Conservation (phyloP, 495 filamentous ascomycete genomes). For the Cryomyces minteri region DNA sequence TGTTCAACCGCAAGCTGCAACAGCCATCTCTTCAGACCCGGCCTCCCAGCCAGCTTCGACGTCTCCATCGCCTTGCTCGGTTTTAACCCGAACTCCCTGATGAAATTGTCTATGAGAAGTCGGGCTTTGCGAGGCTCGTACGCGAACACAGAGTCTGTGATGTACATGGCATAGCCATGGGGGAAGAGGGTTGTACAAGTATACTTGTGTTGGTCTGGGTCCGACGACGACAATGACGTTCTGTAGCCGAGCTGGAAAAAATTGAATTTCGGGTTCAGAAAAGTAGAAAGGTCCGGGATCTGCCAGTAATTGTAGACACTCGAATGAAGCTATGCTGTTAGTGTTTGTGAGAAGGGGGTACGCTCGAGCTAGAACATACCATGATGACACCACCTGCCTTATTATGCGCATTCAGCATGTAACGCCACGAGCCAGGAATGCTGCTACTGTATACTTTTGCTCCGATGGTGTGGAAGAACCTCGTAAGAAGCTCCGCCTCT, state of each 20-base stretch:
- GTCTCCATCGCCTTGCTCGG: background rate
- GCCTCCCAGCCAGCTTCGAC: background rate
- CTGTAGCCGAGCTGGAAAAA: background rate
- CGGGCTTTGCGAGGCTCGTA: constrained; percentile 4
- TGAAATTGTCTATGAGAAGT: background rate
- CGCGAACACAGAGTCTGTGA: constrained; percentile 12
- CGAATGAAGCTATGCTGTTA: background rate
- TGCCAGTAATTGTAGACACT: background rate
- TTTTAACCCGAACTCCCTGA: background rate
- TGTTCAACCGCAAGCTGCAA: background rate
- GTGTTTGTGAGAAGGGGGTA: background rate
- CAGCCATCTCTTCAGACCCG: background rate
- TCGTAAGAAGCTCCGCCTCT: background rate
- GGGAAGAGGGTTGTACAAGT: constrained; percentile 8
- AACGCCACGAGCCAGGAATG: background rate
- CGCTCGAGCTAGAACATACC: background rate
- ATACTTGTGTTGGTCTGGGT: background rate
- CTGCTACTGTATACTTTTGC: background rate
- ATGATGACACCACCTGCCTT: background rate
- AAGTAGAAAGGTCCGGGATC: background rate
- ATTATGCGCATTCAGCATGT: background rate
- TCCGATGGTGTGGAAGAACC: background rate
- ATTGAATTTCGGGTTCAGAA: background rate
- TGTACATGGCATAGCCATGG: constrained; percentile 8
- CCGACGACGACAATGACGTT: background rate